A percentile compares a stretch with the other conserved stretches of the same genome.
Conservation (phyloP, 306 rosid genomes). For the Inga laurina region DNA sequence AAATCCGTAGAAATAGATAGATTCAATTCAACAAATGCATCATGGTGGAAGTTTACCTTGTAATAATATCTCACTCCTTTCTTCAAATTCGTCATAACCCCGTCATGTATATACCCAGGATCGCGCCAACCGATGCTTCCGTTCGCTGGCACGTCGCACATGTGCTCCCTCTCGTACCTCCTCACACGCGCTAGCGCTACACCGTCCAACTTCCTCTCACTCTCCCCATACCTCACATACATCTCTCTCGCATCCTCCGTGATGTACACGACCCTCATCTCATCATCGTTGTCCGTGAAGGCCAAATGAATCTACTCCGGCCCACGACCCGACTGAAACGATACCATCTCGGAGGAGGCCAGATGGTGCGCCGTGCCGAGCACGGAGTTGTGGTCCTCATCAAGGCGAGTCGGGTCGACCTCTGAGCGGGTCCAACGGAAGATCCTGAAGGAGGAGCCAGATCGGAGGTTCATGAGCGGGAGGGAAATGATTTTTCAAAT, state of each 20-base stretch:
- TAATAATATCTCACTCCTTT: slow-evolving; percentile 69
- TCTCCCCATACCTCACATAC: slow-evolving; percentile 59
- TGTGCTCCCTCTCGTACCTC: slow-evolving; percentile 76
- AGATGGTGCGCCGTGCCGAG: slow-evolving; percentile 61
- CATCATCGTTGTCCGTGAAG: slow-evolving; percentile 53
- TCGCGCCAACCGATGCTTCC: slow-evolving; percentile 83
- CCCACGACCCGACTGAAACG: slow-evolving; percentile 44
- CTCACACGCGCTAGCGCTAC: slow-evolving; percentile 55
- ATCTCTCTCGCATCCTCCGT: slow-evolving; percentile 48
- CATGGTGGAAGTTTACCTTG: slow-evolving; percentile 45
- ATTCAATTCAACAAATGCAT: background rate
- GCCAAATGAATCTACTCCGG: slow-evolving; percentile 88
- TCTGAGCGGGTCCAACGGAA: slow-evolving; percentile 77
- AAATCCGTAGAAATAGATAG: background rate
- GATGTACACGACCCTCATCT: slow-evolving; percentile 86
- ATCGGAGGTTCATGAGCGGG: slow-evolving; percentile 73
- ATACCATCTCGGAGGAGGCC: slow-evolving; percentile 48
- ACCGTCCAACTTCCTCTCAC: slow-evolving; percentile 32
- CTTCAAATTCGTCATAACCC: slow-evolving; percentile 53
- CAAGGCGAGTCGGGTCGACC: slow-evolving; percentile 52
- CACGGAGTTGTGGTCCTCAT: slow-evolving; percentile 76
- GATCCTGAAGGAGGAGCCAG: slow-evolving; percentile 72
- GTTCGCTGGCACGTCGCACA: slow-evolving; percentile 91
- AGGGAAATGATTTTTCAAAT: slow-evolving; percentile 24
- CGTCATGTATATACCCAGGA: slow-evolving; percentile 89